Conservation (phyloP, 805 yeast genomes). For the Ogataea paraovalis region DNA sequence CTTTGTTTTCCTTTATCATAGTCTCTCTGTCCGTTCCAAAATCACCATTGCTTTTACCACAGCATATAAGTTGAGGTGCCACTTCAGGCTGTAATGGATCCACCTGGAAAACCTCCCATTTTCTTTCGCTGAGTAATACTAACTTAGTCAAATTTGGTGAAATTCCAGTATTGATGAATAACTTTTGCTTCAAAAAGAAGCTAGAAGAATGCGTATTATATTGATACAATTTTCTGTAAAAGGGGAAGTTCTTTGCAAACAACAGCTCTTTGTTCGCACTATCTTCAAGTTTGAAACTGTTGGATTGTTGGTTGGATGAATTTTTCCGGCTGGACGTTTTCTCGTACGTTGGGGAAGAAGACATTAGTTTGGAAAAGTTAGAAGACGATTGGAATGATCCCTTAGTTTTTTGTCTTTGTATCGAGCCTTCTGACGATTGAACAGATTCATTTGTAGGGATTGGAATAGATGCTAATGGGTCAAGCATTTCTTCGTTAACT, state of each 20-base stretch:
- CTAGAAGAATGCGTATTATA: conserved; percentile 48
- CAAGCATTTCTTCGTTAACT: conserved; percentile 13
- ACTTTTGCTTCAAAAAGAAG: conserved; percentile 43
- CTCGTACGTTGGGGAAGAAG: conserved; percentile 21
- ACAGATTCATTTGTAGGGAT: conserved; percentile 17
- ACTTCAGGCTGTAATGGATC: conserved; percentile 37
- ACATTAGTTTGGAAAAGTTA: conserved; percentile 18
- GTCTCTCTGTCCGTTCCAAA: conserved; percentile 50
- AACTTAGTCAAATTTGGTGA: conserved; percentile 63
- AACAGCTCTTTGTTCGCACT: conserved; percentile 49
- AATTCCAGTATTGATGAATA: conserved; percentile 53
- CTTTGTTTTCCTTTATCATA: conserved; percentile 24
- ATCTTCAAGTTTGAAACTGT: neutral
- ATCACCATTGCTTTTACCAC: conserved; percentile 69
- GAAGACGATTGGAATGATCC: conserved; percentile 18
- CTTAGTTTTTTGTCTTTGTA: conserved; percentile 17
- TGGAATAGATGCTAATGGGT: conserved; percentile 9
- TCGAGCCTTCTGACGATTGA: conserved; percentile 17
- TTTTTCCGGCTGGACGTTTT: conserved; percentile 6
- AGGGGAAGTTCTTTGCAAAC: conserved; percentile 79
- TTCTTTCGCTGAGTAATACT: conserved; percentile 60
- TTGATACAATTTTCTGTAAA: conserved; percentile 59
- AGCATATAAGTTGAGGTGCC: conserved; percentile 55
- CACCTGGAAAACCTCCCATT: conserved; percentile 71
- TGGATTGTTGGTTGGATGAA: neutral